Base-by-base conservation (phyloP, 176 grass and related monocot genomes). In the Phragmites australis region DNA sequence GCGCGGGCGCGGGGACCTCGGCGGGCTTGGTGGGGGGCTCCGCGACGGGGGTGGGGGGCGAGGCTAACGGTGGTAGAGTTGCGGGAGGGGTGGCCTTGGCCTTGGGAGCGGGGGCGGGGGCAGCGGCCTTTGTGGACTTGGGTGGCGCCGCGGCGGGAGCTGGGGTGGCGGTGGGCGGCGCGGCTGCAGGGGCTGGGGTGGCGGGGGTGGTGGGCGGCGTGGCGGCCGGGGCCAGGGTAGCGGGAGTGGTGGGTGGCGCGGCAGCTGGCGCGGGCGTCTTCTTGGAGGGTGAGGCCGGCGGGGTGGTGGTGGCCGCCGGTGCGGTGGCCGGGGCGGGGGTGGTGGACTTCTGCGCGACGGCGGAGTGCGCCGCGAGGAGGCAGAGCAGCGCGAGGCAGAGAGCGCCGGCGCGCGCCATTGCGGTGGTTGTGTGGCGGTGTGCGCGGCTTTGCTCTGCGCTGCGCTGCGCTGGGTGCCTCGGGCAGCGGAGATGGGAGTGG, bases 371-470 rank as follows among this genome's bases (percentile, higher is more conserved):
- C 9, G 78, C 78, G 14, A 89, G 23, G 27, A 89, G 65, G 84
- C 89, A 90, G 47, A 90, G 76, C 9, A 90, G 84, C 62, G 81
- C 89, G 63, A 90, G 42, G 75, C 76, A 90, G 75, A 90, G 62
- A 17, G 41, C 76, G 40, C 54, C 75, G 62, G 75, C 79, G 68
- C 89, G 81, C 46, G 80, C 89, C 89, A 90, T 90, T 70, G 82
- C 34, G 2, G 62, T 21, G 19, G 11, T 30, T 5, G 43, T 15
- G 77, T 27, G 65, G 16, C 0, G 26, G 53, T 52, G 53, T 52
- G 48, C 4, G 58, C 4, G 19, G 80, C 60, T 41, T 19, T 0
- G 19, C 27, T 43, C 9, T 61, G 61, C 62, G 25, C 10, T 30
- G n/a, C 51, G 22, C 12, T 55, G 19, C 23, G 2, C 23, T 12